A percentile compares a stretch with the other conserved stretches of the same genome.
Evolutionary conservation across 2,329 filamentous ascomycete genomes (phyloP).

Genomic region (Penicillium glabrum): DNA sequence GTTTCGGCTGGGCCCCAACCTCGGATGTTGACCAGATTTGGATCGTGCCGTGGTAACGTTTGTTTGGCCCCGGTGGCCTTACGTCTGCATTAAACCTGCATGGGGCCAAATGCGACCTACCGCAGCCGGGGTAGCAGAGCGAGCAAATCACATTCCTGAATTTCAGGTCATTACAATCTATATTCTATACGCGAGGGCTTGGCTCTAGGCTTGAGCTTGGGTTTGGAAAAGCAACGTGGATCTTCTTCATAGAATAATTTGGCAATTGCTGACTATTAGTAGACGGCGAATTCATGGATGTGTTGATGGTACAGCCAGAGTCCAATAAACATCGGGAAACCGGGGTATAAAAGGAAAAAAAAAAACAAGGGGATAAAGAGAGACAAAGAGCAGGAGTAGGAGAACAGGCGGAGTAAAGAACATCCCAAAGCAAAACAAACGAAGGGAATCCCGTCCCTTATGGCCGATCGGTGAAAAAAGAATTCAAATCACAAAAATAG

Average conservation of each 20-base stretch:
- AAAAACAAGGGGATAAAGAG: neutral
- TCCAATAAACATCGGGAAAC: conserved; percentile 30
- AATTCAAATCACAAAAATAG: neutral
- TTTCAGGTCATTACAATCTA: neutral
- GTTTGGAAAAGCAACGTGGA: neutral
- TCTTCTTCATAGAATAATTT: conserved; percentile 12
- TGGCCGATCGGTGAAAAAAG: conserved; percentile 3
- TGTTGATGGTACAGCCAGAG: conserved; percentile 30
- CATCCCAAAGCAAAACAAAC: conserved; percentile 5
- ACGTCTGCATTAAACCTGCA: conserved; percentile 2
- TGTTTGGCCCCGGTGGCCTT: conserved; percentile 3
- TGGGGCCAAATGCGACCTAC: neutral
- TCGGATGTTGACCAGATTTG: neutral
- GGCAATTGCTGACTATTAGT: conserved; percentile 16
- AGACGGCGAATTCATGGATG: conserved; percentile 15
- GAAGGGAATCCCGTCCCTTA: conserved; percentile 19
- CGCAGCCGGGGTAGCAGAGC: neutral
- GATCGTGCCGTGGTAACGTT: neutral
- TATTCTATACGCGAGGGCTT: neutral
- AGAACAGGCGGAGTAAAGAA: neutral
- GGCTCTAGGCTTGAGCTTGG: neutral
- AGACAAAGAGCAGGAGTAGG: neutral
- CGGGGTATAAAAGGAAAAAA: conserved; percentile 25
- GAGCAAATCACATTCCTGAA: neutral
- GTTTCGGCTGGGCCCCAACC: conserved; percentile 7